Evolutionary conservation across 495 filamentous ascomycete species (phyloP).

Genomic region (Venustampulla echinocandica): DNA sequence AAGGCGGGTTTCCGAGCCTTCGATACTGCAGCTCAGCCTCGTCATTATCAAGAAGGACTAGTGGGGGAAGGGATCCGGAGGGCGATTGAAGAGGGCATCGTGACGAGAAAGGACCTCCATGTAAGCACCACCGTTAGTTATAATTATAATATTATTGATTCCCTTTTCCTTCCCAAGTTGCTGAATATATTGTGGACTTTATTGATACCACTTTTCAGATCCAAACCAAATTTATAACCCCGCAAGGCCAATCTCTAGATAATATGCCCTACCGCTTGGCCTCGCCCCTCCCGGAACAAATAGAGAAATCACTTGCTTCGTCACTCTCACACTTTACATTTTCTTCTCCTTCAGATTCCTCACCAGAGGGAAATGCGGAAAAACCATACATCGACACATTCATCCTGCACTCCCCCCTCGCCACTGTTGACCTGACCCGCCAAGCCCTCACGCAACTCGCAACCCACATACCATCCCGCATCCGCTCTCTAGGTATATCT

Average conservation of each 20-base stretch:
- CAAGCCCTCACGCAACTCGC: conserved; percentile 57
- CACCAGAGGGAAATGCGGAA: conserved; percentile 26
- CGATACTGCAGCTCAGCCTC: conserved; percentile 73
- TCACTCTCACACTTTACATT: conserved; percentile 58
- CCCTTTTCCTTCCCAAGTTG: no score
- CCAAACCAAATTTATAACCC: conserved; percentile 73
- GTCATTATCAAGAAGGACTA: conserved; percentile 68
- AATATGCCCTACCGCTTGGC: conserved; percentile 52
- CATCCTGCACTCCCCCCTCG: conserved; percentile 62
- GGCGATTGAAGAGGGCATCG: conserved; percentile 47
- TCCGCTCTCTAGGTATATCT: conserved; percentile 64
- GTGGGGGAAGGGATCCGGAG: conserved; percentile 55
- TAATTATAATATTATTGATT: no score
- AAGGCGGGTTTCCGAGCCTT: conserved; percentile 62
- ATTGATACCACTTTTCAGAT: no score
- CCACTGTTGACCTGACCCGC: conserved; percentile 47
- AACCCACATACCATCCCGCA: conserved; percentile 50
- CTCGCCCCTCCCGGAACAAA: conserved; percentile 46
- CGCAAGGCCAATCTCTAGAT: conserved; percentile 47
- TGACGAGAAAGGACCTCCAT: conserved; percentile 53
- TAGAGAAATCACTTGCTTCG: conserved; percentile 54
- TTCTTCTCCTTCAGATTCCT: no score
- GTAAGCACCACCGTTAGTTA: no score
- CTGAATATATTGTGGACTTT: no score
- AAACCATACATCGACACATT: conserved; percentile 62